Evolutionary conservation across 441 rosid genomes (phyloP).

Genomic region (Brassica hybrid): DNA sequence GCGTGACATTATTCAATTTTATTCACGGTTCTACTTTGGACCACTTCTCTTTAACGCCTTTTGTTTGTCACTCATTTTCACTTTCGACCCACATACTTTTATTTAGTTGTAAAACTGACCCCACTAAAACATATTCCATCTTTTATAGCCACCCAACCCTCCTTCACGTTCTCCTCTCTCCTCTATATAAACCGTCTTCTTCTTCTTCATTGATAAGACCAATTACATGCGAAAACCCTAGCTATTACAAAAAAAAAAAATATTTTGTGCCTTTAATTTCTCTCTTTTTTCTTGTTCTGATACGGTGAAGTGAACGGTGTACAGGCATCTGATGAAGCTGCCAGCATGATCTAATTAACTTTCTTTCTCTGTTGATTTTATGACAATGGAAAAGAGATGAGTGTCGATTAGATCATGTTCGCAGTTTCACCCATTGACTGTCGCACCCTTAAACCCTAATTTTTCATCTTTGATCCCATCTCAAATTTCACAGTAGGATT

Average conservation of each 20-base stretch:
- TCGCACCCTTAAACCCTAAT: conserved; percentile 42
- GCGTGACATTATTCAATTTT: conserved; percentile 49
- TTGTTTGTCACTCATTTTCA: conserved; percentile 41
- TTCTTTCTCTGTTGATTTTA: conserved; percentile 31
- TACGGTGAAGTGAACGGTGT: conserved; percentile 52
- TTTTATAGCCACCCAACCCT: conserved; percentile 1
- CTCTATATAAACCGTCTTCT: conserved; percentile 42
- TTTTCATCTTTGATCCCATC: background rate
- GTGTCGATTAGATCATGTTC: conserved; percentile 45
- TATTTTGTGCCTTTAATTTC: background rate
- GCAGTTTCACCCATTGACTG: conserved; percentile 49
- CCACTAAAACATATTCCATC: conserved; percentile 17
- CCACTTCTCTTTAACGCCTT: conserved; percentile 49
- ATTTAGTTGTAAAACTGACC: conserved; percentile 10
- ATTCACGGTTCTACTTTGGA: conserved; percentile 49
- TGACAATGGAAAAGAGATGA: conserved; percentile 3
- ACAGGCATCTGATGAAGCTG: conserved; percentile 96
- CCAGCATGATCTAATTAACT: conserved; percentile 96
- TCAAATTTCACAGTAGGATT: conserved; percentile 27
- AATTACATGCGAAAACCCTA: conserved; percentile 30
- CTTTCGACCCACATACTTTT: conserved; percentile 26
- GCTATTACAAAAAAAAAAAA: too few relatives aligned
- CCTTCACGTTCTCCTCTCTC: conserved; percentile 22
- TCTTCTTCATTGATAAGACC: conserved; percentile 34
- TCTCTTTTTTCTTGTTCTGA: conserved; percentile 12